phyloP scores from a whole-genome alignment of 2,329 filamentous ascomycete genomes.

The Emericellopsis atlantica region DNA sequence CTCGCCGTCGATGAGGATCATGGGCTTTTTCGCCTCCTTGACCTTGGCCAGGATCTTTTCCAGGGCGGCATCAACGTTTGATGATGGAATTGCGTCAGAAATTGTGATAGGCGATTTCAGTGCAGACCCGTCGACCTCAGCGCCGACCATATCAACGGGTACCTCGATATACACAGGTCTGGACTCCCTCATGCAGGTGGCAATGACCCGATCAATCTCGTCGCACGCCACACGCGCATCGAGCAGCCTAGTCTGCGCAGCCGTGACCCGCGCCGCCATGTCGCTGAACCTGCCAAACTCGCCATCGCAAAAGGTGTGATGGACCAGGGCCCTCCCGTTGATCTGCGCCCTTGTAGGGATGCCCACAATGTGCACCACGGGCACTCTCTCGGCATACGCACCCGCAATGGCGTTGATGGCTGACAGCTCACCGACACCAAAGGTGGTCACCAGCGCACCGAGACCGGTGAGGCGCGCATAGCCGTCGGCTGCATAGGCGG shows the following conservation, averaged over 20 bases:
- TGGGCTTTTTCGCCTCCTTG: constrained; percentile 28
- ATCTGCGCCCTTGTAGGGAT: constrained; percentile 31
- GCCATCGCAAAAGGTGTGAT: constrained; percentile 44
- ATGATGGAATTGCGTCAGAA: constrained; percentile 8
- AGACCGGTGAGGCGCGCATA: constrained; percentile 42
- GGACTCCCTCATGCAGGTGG: constrained; percentile 35
- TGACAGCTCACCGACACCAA: constrained; percentile 45
- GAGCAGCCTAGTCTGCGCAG: constrained; percentile 24
- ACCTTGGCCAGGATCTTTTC: constrained; percentile 25
- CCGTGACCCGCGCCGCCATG: constrained; percentile 35
- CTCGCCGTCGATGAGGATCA: constrained; percentile 40
- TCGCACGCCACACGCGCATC: constrained; percentile 12
- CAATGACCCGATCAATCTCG: constrained; percentile 36
- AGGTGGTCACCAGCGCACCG: constrained; percentile 40
- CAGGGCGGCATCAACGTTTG: constrained; percentile 14
- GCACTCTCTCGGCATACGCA: constrained; percentile 40
- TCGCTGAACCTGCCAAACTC: constrained; percentile 36
- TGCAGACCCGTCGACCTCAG: constrained; percentile 14
- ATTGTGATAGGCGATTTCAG: constrained; percentile 10
- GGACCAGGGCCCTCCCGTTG: constrained; percentile 27
- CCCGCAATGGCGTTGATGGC: constrained; percentile 47
- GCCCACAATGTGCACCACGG: constrained; percentile 46
- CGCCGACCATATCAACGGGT: constrained; percentile 36
- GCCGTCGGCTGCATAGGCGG: constrained; percentile 43
- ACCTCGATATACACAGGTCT: constrained; percentile 44